Evolutionary conservation across 208 protist species (phyloP), one percentile per base, ranked within the genome.

Genomic region (Borovskyia barvae): DNA sequence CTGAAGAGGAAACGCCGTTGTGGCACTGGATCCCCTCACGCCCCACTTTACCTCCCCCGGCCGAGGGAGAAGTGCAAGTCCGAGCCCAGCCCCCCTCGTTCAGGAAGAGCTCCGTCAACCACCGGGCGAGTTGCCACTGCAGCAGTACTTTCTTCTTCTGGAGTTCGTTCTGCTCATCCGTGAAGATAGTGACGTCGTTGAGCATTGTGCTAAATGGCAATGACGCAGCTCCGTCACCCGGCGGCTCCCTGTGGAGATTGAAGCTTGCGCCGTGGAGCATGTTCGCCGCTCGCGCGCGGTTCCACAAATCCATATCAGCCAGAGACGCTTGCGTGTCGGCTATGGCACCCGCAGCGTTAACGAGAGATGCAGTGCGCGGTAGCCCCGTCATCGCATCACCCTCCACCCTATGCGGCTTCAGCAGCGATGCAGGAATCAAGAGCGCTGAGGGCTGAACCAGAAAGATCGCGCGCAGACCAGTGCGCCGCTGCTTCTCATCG

Each of bases 1-100:
- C 59, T 9, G 12, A n/a, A n/a, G n/a, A n/a, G n/a, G n/a, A 5
- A 15, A 51, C 49, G 17, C 3, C 28, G 39, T 6, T 9, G n/a
- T n/a, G 20, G 9, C 4, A 3, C 20, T 14, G 15, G 15, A 17
- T 42, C 26, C 15, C 8, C 36, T 50, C 7, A 37, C 19, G 22
- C 40, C 8, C 32, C 30, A 53, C 15, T 6, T 15, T 20, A 24
- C 33, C 12, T 53, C 17, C 26, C 47, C 11, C 33, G 9, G 47
- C n/a, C n/a, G 9, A 8, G 47, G 9, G 8, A 35, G 11, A 24
- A 20, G 7, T 53, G 33, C n/a, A 39, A 24, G 53, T 43, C 15
- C 59, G 52, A 7, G 77, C 69, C 87, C 87, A 94, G 58, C 66
- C 73, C 2, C 66, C 60, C 55, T 94, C 83, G 51, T 94, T 94